Evolutionary conservation across 2,329 filamentous ascomycete genomes (phyloP).

Genomic region (Aspergillus sp.): DNA sequence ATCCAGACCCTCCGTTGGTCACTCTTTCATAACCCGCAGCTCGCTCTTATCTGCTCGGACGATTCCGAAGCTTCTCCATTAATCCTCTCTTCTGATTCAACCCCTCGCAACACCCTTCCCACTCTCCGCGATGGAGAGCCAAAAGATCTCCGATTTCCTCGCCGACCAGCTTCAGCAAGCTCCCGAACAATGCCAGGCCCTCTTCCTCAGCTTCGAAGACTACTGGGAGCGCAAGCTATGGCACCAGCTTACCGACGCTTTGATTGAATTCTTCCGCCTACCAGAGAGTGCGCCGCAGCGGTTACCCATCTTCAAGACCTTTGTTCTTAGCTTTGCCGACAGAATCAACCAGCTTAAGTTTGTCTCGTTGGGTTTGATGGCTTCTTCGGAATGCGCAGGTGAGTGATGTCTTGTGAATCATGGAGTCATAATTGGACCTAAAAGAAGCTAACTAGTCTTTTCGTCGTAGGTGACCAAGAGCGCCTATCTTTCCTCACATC

Average conservation of each 20-base stretch:
- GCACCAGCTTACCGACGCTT: slow-evolving; percentile 92
- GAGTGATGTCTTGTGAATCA: slow-evolving; percentile 1
- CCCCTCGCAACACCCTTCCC: slow-evolving; percentile 5
- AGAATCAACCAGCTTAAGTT: slow-evolving; percentile 99
- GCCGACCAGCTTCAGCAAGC: slow-evolving; percentile 82
- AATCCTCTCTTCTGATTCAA: slow-evolving; percentile 3
- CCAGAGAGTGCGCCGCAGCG: slow-evolving; percentile 77
- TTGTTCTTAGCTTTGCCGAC: slow-evolving; percentile 92
- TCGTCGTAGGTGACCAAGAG: slow-evolving; percentile 70
- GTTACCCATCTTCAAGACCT: slow-evolving; percentile 86
- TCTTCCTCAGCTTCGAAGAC: slow-evolving; percentile 89
- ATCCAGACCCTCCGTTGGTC: too few species aligned
- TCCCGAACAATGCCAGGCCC: slow-evolving; percentile 79
- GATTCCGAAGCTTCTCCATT: too few species aligned
- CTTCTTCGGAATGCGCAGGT: slow-evolving; percentile 69
- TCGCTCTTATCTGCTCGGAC: too few species aligned
- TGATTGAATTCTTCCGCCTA: slow-evolving; percentile 83
- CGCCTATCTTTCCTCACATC: slow-evolving; percentile 78
- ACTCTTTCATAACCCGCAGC: too few species aligned
- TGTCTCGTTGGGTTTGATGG: slow-evolving; percentile 81
- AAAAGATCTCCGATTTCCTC: slow-evolving; percentile 88
- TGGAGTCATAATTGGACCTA: too few species aligned
- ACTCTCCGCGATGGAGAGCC: slow-evolving; percentile 64
- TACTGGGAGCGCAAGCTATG: slow-evolving; percentile 98
- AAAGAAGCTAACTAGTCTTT: slow-evolving; percentile 5